Percentiles rank a stretch among this genome's conserved stretches.
phyloP scores from a whole-genome alignment of 768 basidiomycete species.

The Fibroporia radiculosa region DNA sequence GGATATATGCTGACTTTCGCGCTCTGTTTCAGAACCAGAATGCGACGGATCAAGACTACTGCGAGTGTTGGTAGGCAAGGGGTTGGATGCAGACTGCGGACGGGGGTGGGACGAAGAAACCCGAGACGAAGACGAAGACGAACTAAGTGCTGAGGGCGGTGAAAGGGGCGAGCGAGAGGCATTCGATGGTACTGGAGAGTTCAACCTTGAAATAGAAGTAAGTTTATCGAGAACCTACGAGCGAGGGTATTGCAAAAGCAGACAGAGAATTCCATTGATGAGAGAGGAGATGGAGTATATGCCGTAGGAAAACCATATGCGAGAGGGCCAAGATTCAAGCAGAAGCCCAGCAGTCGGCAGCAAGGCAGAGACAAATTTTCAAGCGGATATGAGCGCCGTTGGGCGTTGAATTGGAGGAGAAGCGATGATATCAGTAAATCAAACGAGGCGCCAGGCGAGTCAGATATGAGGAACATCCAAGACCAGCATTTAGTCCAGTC shows the following conservation, averaged over 20 bases:
- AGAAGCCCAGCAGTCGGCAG: too few species aligned
- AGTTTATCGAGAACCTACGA: slow-evolving; percentile 63
- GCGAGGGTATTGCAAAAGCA: too few species aligned
- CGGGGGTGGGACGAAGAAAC: slow-evolving; percentile 6
- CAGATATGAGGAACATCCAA: neutral
- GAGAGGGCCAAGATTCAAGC: too few species aligned
- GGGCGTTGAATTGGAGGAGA: neutral
- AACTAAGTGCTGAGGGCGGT: slow-evolving; percentile 27
- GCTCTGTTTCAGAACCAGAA: slow-evolving; percentile 81
- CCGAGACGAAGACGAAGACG: slow-evolving; percentile 26
- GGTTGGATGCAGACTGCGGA: slow-evolving; percentile 27
- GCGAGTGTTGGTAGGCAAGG: slow-evolving; percentile 12
- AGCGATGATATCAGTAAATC: neutral
- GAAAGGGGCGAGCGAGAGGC: slow-evolving; percentile 25
- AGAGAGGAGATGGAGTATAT: too few species aligned
- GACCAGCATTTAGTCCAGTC: neutral
- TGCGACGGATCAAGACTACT: slow-evolving; percentile 21
- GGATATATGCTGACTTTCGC: slow-evolving; percentile 39
- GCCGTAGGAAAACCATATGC: too few species aligned
- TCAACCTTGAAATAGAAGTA: slow-evolving; percentile 46
- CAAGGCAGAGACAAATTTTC: too few species aligned
- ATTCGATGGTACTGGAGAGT: slow-evolving; percentile 43
- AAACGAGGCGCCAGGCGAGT: neutral
- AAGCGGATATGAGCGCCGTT: too few species aligned
- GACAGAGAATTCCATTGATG: neutral